These are phyloP conservation scores for Kingdonia uniflora DNA, from an alignment of 164 flowering plant genomes.

Conservation along the genomic window DNA sequence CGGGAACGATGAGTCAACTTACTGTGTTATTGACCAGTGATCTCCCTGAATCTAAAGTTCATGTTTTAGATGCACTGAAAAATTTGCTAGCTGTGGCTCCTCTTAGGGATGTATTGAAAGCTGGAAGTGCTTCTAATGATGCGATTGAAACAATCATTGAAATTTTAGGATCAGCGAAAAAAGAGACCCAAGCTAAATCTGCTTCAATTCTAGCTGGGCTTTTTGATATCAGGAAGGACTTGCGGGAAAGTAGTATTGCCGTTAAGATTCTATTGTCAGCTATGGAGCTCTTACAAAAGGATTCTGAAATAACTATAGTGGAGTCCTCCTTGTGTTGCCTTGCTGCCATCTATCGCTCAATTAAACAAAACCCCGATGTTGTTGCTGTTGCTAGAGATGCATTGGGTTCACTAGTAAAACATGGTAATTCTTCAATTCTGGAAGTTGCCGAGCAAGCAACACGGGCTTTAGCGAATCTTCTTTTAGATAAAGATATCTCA, in stretches of 20 bases:
- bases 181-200: conserved; percentile 92
- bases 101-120: conserved; percentile 61
- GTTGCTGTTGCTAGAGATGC: conserved; percentile 73
- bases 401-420: conserved; percentile 47
- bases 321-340: conserved; percentile 71
- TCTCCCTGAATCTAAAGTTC: conserved; percentile 86
- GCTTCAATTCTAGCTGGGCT: conserved; percentile 80
- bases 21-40: conserved; percentile 86
- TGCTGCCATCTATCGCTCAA: conserved; percentile 87
- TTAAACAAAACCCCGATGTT: conserved; percentile 67
- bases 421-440: conserved; percentile 59
- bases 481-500: conserved; percentile 63
- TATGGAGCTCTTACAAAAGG: conserved; percentile 60
- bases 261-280: conserved; percentile 58
- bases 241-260: conserved; percentile 82
- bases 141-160: conserved; percentile 89
- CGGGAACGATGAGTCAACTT: conserved; percentile 91
- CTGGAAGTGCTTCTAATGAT: conserved; percentile 97
- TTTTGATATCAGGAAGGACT: conserved; percentile 67
- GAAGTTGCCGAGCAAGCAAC: conserved; percentile 83
- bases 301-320: conserved; percentile 53
- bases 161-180: conserved; percentile 60
- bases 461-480: conserved; percentile 84
- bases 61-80: conserved; percentile 86
- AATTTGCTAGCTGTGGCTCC: conserved; percentile 87